Conservation (phyloP, 768 basidiomycete species). For the Pleurotus platypus region DNA sequence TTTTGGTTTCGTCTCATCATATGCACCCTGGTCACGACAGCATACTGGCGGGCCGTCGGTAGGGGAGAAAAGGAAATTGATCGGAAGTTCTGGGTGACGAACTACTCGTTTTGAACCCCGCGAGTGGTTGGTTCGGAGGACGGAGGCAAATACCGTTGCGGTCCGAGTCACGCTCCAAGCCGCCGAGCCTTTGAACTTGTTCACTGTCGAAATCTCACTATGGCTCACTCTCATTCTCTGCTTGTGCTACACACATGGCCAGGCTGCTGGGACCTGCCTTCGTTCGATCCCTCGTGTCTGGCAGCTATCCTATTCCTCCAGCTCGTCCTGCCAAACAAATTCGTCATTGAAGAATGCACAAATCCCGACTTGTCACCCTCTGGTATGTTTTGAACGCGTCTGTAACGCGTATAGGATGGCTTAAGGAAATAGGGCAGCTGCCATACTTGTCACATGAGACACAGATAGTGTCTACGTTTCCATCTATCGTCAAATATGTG, state of each 20-base stretch:
- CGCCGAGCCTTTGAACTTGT: not conserved
- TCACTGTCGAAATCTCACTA: too few relatives aligned
- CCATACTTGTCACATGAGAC: slow-evolving; percentile 66
- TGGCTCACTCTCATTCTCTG: too few relatives aligned
- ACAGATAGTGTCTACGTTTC: slow-evolving; percentile 44
- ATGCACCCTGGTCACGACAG: too few relatives aligned
- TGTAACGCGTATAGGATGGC: not conserved
- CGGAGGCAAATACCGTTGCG: not conserved
- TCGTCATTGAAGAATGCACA: slow-evolving; percentile 54
- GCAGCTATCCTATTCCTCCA: slow-evolving; percentile 69
- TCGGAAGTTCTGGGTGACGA: too few relatives aligned
- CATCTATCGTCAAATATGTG: slow-evolving; percentile 66
- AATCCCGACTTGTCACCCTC: slow-evolving; percentile 73
- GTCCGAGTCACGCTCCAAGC: not conserved
- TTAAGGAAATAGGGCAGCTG: slow-evolving; percentile 50
- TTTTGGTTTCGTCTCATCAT: too few relatives aligned
- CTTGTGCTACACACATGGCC: slow-evolving; percentile 68
- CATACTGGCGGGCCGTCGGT: too few relatives aligned
- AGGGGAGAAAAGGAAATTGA: too few relatives aligned
- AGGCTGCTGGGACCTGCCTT: slow-evolving; percentile 57
- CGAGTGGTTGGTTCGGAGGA: too few relatives aligned
- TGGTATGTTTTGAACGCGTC: slow-evolving; percentile 41
- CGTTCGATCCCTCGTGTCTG: slow-evolving; percentile 64
- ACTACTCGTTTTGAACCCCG: too few relatives aligned
- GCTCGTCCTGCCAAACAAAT: slow-evolving; percentile 64